Evolutionary conservation across 164 flowering plant species (phyloP).

Genomic region (Cinnamomum chago): DNA sequence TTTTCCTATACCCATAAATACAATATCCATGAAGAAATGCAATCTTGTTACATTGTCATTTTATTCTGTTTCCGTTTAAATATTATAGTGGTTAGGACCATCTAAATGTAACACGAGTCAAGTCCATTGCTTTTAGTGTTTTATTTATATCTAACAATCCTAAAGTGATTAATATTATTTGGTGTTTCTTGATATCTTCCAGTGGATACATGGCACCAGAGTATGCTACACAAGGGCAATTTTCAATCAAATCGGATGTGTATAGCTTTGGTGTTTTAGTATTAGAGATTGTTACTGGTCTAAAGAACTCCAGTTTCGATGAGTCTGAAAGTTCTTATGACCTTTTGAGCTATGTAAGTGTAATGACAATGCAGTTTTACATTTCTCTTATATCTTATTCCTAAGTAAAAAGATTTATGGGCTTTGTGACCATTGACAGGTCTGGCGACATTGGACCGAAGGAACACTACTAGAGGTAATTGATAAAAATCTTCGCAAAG

Average conservation of each 20-base stretch:
- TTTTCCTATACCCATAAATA: too few relatives aligned
- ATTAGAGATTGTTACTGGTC: constrained; percentile 24
- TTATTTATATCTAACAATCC: too few relatives aligned
- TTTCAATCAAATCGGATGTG: constrained; percentile 27
- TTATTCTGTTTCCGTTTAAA: too few relatives aligned
- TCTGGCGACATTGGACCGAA: constrained; percentile 6
- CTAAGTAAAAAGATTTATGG: neutral
- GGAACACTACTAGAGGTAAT: neutral
- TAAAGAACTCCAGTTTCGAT: constrained; percentile 4
- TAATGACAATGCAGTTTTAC: neutral
- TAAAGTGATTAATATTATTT: too few relatives aligned
- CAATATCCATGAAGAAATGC: too few relatives aligned
- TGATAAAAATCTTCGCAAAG: neutral
- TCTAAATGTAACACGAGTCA: too few relatives aligned
- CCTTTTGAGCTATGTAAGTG: constrained; percentile 8
- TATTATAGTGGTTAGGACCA: too few relatives aligned
- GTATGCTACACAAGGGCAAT: constrained; percentile 22
- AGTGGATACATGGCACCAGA: constrained; percentile 33
- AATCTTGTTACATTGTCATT: too few relatives aligned
- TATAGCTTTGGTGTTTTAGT: constrained; percentile 30
- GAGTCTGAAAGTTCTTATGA: neutral
- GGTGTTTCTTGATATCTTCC: neutral
- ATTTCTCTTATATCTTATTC: neutral
- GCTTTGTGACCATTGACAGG: neutral
- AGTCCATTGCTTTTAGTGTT: too few relatives aligned